Conservation (phyloP, 176 grass and related monocot genomes). For the Typha latifolia region DNA sequence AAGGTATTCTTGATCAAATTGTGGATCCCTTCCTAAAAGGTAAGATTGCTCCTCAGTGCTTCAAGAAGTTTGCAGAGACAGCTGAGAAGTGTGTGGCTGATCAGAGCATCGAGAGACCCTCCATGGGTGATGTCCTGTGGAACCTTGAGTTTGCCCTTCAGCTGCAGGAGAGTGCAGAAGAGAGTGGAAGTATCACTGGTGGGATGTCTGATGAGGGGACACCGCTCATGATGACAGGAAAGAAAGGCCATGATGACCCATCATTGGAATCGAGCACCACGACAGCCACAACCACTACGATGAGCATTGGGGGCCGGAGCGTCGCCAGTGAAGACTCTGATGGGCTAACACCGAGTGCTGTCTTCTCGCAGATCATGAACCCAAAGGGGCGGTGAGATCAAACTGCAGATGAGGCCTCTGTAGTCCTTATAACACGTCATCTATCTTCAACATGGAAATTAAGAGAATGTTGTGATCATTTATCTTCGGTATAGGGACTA, state of each 20-base stretch:
- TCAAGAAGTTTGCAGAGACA: constrained; percentile 90
- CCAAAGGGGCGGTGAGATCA: constrained; percentile 75
- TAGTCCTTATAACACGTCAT: no score
- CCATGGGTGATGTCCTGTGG: constrained; percentile 96
- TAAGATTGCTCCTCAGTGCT: constrained; percentile 77
- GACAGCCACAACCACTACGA: constrained; percentile 59
- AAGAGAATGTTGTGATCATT: no score
- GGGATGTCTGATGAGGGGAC: constrained; percentile 50
- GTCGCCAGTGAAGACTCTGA: constrained; percentile 62
- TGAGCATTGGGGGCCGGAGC: constrained; percentile 75
- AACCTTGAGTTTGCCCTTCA: constrained; percentile 93
- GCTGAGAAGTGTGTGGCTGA: constrained; percentile 94
- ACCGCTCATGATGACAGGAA: constrained; percentile 47
- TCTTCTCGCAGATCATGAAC: constrained; percentile 98
- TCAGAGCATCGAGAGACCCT: constrained; percentile 59
- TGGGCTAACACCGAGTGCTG: constrained; percentile 66
- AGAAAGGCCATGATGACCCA: constrained; percentile 60
- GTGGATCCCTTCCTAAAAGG: constrained; percentile 73
- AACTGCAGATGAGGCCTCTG: no score
- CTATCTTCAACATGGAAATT: no score
- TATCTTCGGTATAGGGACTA: no score
- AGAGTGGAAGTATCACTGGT: constrained; percentile 54
- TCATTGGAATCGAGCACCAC: constrained; percentile 52
- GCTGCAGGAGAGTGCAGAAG: constrained; percentile 75
- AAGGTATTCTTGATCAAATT: constrained; percentile 85